Evolutionary conservation across 805 yeast genomes (phyloP), one percentile per base, ranked within the genome.

Genomic region (Huiozyma sinensis): DNA sequence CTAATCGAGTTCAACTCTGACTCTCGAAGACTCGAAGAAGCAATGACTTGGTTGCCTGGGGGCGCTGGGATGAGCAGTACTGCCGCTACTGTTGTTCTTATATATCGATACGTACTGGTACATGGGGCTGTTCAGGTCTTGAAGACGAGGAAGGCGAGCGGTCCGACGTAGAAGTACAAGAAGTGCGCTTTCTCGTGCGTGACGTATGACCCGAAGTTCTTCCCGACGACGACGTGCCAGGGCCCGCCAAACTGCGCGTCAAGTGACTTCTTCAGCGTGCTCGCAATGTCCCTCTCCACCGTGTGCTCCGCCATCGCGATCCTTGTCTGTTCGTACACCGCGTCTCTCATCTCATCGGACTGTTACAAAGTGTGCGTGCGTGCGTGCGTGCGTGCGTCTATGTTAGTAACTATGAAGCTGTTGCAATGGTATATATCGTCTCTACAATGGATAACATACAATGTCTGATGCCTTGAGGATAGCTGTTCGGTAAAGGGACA

Each of bases 171-270:
- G 55, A 78, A 81, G 56, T 84, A 83, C 9, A 78, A 67, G 55
- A 84, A 84, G 53, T 69, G 71, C 1, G 88, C 89, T 51, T 77
- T 77, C 61, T 83, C 85, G 56, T 84, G 92, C 9, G 89, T 80
- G 13, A 84, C 87, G 57, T 79, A 82, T 40, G 83, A 75, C 4
- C 92, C 90, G 62, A 83, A 84, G 53, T 79, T 79, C 60, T 76
- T 80, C 8, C 92, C 94, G 43, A 82, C 88, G 41, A 84, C 72
- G 2, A 81, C 85, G 58, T 84, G 90, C 94, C 92, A 84, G 35
- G 85, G 76, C 29, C 78, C 73, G 0, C 89, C 90, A 47, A 70
- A 75, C 39, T 69, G 61, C 39, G 72, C 70, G 57, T 83, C 92
- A 61, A 83, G 61, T 41, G 70, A 69, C 52, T 80, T 79, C 65